Base-by-base conservation (phyloP, 1,139 yeast genomes). In the Blastobotrys arbuscula region DNA sequence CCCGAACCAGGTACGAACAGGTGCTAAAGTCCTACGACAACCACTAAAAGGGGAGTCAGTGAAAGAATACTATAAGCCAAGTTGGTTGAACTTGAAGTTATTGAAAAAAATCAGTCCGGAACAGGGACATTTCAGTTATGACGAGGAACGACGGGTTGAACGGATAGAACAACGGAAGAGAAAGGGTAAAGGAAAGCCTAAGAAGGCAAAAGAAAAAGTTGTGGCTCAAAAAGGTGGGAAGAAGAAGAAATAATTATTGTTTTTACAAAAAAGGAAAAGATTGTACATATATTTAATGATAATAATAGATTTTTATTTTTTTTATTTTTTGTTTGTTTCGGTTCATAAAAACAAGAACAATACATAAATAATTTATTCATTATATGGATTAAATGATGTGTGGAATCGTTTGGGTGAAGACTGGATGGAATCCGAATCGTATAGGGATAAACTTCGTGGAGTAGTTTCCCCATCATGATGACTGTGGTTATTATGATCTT, bases 41-140 rank as follows among this genome's bases (percentile, higher is more conserved):
- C 84, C 87, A 36, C 76, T 89, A 54, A 80, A 78, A 62, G 97
- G 97, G 31, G 87, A 86, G 28, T 72, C 79, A 36, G 66, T 87
- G 44, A 80, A 81, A 46, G 71, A 77, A 54, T 89, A 88, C 66
- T 89, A 89, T 64, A 95, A 95, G 44, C 79, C 78, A 45, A 82
- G 87, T 18, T 28, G 34, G 10, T 28, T 50, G 37, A 44, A 36
- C 35, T 39, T 50, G 24, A 36, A 81, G 78, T 65, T 77, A 70
- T 58, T 84, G 78, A 63, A 74, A 79, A 66, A 70, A 52, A 69
- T 82, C 70, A 81, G 58, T 57, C 78, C 78, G 1, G 83, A 78
- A 52, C 72, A 81, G 60, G 71, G 74, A 50, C 78, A 85, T 60
- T 76, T 77, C 19, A 90, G 86, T 61, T 88, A 86, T 43, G 79